Conservation (phyloP, 768 basidiomycete species). For the Lanmaoa pseudosensibilis region DNA sequence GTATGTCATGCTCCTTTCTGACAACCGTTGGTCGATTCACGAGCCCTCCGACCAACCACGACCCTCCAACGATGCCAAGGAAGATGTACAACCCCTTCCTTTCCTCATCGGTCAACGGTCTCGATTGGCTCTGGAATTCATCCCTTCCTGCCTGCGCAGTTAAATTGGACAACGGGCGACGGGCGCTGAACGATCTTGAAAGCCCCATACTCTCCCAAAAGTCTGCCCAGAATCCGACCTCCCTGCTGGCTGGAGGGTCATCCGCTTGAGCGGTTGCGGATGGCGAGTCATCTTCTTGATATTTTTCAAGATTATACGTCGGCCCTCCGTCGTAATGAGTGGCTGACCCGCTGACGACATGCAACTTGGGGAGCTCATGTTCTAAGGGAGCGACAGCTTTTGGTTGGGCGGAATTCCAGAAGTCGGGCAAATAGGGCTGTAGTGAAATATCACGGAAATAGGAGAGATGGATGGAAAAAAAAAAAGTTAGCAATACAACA, state of each 20-base stretch:
- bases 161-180: slow-evolving; percentile 14
- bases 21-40: slow-evolving; percentile 15
- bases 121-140: slow-evolving; percentile 23
- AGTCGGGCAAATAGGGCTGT: slow-evolving; percentile 61
- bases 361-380: slow-evolving; percentile 44
- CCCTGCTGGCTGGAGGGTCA: slow-evolving; percentile 14
- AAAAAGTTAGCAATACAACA: slow-evolving; percentile 1
- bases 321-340: slow-evolving; percentile 52
- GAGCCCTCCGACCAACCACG: slow-evolving; percentile 45
- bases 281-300: slow-evolving; percentile 4
- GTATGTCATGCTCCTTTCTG: slow-evolving; percentile 11
- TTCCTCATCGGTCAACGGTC: slow-evolving; percentile 45
- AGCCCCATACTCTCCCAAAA: slow-evolving; percentile 40
- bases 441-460: neutral
- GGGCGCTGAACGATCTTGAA: slow-evolving; percentile 31
- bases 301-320: slow-evolving; percentile 39
- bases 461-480: neutral
- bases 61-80: slow-evolving; percentile 48
- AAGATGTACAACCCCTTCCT: slow-evolving; percentile 48
- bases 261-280: slow-evolving; percentile 4
- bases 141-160: slow-evolving; percentile 19
- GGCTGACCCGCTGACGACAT: slow-evolving; percentile 47
- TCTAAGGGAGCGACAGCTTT: slow-evolving; percentile 30
- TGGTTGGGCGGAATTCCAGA: slow-evolving; percentile 52
- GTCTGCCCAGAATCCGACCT: slow-evolving; percentile 32